These are phyloP conservation scores for Fusarium robinianum DNA, from an alignment of 2,329 filamentous ascomycete genomes.

Conservation along the genomic window DNA sequence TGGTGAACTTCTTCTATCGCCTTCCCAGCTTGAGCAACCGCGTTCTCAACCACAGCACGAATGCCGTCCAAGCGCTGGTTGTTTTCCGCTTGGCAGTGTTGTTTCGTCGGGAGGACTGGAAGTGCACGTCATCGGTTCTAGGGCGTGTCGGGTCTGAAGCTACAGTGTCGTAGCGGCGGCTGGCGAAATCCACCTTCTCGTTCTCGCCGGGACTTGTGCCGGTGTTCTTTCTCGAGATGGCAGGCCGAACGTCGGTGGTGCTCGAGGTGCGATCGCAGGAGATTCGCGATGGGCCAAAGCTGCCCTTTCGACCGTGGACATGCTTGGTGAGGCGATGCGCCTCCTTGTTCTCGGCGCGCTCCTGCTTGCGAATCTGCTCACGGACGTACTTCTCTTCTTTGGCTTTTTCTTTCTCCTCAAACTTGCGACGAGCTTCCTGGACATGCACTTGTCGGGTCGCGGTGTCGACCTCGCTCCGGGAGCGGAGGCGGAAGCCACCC, in stretches of 20 bases:
- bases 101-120: conserved; percentile 49
- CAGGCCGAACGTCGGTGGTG: conserved; percentile 38
- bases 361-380: conserved; percentile 61
- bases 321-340: conserved; percentile 56
- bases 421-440: conserved; percentile 64
- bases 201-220: conserved; percentile 27
- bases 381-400: conserved; percentile 67
- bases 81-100: conserved; percentile 63
- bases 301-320: conserved; percentile 49
- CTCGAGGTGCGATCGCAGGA: conserved; percentile 42
- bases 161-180: conserved; percentile 53
- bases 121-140: conserved; percentile 49
- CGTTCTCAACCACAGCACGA: conserved; percentile 68
- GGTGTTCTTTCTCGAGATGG: conserved; percentile 38
- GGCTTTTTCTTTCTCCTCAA: conserved; percentile 62
- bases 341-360: conserved; percentile 62
- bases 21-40: conserved; percentile 48
- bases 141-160: conserved; percentile 36
- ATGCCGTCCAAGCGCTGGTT: conserved; percentile 64
- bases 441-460: conserved; percentile 60
- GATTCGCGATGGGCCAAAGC: conserved; percentile 40
- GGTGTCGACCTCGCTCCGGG: conserved; percentile 63
- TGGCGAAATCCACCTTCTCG: conserved; percentile 53
- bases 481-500: conserved; percentile 61
- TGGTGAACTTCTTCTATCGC: conserved; percentile 40